phyloP scores from a whole-genome alignment of 805 yeast species.

The Kluyveromyces dobzhanskii region DNA sequence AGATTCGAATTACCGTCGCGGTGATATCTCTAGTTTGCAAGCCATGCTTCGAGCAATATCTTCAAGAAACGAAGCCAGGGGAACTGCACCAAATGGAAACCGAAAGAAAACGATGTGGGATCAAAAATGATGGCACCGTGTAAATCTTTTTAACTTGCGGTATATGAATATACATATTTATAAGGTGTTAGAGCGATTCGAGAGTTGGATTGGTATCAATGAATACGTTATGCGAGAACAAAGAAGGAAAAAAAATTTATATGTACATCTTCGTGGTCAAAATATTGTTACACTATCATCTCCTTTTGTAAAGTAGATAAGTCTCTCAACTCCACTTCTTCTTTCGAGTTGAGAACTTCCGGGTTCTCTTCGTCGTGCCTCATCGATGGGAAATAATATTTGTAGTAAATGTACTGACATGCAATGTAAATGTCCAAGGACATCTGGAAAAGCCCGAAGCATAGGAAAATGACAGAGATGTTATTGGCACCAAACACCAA shows the following conservation, averaged over 20 bases:
- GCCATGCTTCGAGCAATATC: slow-evolving; percentile 20
- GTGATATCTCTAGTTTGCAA: slow-evolving; percentile 9
- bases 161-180: too few relatives aligned
- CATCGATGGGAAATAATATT: slow-evolving; percentile 27
- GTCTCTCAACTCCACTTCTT: slow-evolving; percentile 1
- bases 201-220: too few relatives aligned
- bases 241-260: too few relatives aligned
- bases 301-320: slow-evolving; percentile 2
- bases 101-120: neutral
- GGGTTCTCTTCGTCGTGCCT: slow-evolving; percentile 4
- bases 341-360: neutral
- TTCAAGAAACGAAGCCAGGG: slow-evolving; percentile 7
- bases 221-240: too few relatives aligned
- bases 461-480: slow-evolving; percentile 53
- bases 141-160: too few relatives aligned
- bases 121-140: neutral
- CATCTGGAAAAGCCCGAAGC: slow-evolving; percentile 75
- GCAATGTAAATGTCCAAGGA: slow-evolving; percentile 63
- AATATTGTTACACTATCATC: slow-evolving; percentile 2
- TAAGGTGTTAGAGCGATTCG: too few relatives aligned
- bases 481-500: slow-evolving; percentile 68
- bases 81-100: neutral
- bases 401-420: slow-evolving; percentile 62
- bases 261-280: too few relatives aligned
- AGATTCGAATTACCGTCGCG: neutral